phyloP scores from a whole-genome alignment of 2,329 filamentous ascomycete species.

The Westerdykella sp. region DNA sequence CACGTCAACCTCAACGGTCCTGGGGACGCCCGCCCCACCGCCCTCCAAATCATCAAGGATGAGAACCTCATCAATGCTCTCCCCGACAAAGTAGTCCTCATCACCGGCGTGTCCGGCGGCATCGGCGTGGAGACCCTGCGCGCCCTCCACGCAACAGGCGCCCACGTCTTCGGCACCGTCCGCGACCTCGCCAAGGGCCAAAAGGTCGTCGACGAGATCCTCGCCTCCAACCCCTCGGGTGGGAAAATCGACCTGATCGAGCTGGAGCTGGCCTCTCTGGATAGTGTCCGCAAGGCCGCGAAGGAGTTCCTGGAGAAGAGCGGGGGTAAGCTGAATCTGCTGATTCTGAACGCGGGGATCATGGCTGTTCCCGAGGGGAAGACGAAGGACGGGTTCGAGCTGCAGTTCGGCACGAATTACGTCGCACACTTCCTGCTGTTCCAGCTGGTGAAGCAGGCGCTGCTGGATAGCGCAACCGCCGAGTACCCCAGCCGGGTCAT shows the following conservation, averaged over 20 bases:
- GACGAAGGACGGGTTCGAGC: slow-evolving; percentile 33
- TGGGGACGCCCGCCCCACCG: slow-evolving; percentile 39
- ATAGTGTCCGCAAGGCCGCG: slow-evolving; percentile 15
- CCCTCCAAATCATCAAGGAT: slow-evolving; percentile 36
- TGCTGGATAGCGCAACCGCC: slow-evolving; percentile 28
- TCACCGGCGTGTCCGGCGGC: slow-evolving; percentile 23
- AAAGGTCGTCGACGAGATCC: slow-evolving; percentile 18
- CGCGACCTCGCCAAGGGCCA: slow-evolving; percentile 33
- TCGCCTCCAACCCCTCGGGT: slow-evolving; percentile 7
- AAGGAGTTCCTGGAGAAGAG: slow-evolving; percentile 13
- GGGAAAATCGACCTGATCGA: slow-evolving; percentile 17
- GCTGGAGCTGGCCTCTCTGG: slow-evolving; percentile 18
- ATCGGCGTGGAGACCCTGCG: slow-evolving; percentile 23
- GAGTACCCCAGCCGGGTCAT: slow-evolving; percentile 36
- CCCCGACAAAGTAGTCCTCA: slow-evolving; percentile 18
- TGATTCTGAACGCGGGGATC: slow-evolving; percentile 30
- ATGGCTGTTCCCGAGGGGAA: slow-evolving; percentile 28
- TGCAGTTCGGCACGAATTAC: slow-evolving; percentile 45
- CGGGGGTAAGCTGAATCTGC: slow-evolving; percentile 13
- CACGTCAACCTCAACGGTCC: slow-evolving; percentile 23
- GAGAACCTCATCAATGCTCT: slow-evolving; percentile 32
- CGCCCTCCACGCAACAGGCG: slow-evolving; percentile 43
- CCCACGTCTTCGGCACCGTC: slow-evolving; percentile 41
- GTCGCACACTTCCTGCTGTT: slow-evolving; percentile 46
- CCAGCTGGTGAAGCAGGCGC: slow-evolving; percentile 41